Base-by-base conservation (phyloP, 75 land plant species). In the Selaginella tamariscina region DNA sequence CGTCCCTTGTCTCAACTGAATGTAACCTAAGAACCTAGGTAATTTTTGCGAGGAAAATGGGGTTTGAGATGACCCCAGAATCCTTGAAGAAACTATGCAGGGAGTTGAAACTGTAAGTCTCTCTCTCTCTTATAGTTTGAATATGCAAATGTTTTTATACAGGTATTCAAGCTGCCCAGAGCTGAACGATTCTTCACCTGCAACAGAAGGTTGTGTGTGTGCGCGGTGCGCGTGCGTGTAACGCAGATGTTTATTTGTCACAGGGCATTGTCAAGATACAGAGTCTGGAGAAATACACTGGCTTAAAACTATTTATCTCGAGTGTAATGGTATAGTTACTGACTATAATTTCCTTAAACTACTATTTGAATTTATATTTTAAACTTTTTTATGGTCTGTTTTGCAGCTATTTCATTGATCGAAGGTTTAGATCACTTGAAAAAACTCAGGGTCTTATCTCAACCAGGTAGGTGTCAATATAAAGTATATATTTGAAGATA, bases 151-250 rank as follows among this genome's bases (percentile, higher is more conserved):
- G 62, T 5, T 15, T 13, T 55, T 9, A 0, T 32, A n/a, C 32
- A 77, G 79, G 33, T 77, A 77, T 64, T 72, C 75, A 32, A 72
- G 71, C 62, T 72, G 75, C 54, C 79, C 79, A 68, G 71, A 77
- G 66, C 64, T 77, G 56, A 77, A 77, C 23, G 79, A 77, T 77
- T 18, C 29, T 77, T 21, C 76, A 77, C 33, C 55, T 77, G 24
- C 79, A 77, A 24, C 79, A 77, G 54, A 77, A 72, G 75, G 79
- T 77, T 23, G 0, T 27, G 2, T 65, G 2, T 0, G 33, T 32
- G 31, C 0, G 0, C 1, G 21, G 8, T 0, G n/a, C n/a, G n/a
- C n/a, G n/a, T n/a, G n/a, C n/a, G n/a, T 18, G 71, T 1, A n/a
- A 20, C 30, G 27, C 69, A 23, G 27, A 2, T 31, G 24, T 56